A percentile compares a stretch with the other conserved stretches of the same genome.
Evolutionary conservation across 768 basidiomycete genomes (phyloP).

Genomic region (Phaeotremella fagi): DNA sequence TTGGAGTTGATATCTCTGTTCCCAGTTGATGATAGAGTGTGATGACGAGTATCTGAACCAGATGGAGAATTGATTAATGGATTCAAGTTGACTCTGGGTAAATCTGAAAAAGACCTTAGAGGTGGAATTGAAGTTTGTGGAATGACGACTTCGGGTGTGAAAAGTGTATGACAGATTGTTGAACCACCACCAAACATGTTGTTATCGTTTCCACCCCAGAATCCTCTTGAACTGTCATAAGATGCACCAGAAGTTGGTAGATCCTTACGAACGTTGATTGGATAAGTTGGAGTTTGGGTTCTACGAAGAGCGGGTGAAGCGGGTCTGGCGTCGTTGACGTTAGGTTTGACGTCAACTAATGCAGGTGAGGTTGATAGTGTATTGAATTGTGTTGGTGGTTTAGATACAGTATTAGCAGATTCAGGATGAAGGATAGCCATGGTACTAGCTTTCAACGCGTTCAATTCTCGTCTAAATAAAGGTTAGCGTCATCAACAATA

Average conservation of each 20-base stretch:
- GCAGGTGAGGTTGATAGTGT: conserved; percentile 21
- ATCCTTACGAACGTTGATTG: conserved; percentile 50
- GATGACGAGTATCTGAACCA: conserved; percentile 3
- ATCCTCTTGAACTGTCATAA: conserved; percentile 51
- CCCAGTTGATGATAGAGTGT: conserved; percentile 43
- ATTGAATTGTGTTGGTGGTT: conserved; percentile 24
- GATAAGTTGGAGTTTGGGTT: conserved; percentile 21
- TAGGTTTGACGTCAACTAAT: conserved; percentile 3
- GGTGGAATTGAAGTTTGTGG: conserved; percentile 22
- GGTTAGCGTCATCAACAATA: conserved; percentile 5
- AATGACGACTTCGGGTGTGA: conserved; percentile 65
- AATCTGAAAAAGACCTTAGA: conserved; percentile 33
- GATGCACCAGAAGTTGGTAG: conserved; percentile 31
- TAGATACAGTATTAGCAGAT: conserved; percentile 20
- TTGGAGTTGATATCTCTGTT: conserved; percentile 47
- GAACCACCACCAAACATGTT: conserved; percentile 56
- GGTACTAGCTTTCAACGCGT: conserved; percentile 48
- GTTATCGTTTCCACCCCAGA: conserved; percentile 64
- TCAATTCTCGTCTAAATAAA: conserved; percentile 46
- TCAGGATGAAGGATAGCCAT: conserved; percentile 39
- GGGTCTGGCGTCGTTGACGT: conserved; percentile 19
- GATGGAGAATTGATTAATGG: conserved; percentile 58
- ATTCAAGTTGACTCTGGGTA: conserved; percentile 73
- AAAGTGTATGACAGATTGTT: conserved; percentile 77
- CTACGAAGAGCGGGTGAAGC: conserved; percentile 10